A percentile compares a stretch with the other conserved stretches of the same genome.
Conservation (phyloP, 176 grass and related monocot genomes). For the Triticum urartu region DNA sequence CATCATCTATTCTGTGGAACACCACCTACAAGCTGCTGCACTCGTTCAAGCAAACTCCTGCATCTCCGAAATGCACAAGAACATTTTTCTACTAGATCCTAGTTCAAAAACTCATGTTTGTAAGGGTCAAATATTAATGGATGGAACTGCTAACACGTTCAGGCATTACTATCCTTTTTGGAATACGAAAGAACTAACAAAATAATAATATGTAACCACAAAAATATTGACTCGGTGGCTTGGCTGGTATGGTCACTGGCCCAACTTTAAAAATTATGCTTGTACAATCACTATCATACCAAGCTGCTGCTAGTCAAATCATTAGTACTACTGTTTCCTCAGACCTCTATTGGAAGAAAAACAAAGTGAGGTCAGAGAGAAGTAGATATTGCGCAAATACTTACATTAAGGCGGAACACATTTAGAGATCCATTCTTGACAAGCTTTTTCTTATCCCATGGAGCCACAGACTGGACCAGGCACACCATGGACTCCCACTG, state of each 20-base stretch:
- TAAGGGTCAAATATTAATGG: too few species aligned
- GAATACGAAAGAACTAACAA: neutral
- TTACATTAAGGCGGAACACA: conserved; percentile 62
- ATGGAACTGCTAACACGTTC: neutral
- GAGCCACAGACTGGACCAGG: conserved; percentile 59
- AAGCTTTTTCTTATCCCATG: conserved; percentile 57
- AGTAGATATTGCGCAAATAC: neutral
- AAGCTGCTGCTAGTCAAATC: conserved; percentile 6
- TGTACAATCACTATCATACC: neutral
- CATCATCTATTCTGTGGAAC: neutral
- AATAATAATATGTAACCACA: neutral
- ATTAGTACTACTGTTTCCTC: neutral
- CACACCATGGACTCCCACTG: conserved; percentile 90
- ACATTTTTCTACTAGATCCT: neutral
- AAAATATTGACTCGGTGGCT: neutral
- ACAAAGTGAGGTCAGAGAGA: neutral
- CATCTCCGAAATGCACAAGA: neutral
- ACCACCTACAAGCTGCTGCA: neutral
- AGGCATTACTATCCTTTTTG: neutral
- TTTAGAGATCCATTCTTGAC: conserved; percentile 72
- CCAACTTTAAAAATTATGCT: neutral
- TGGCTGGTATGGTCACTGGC: neutral
- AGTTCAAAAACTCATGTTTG: too few species aligned
- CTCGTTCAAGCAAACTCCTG: neutral
- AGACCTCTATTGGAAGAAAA: neutral